Evolutionary conservation across 306 rosid species (phyloP), one percentile per base, ranked within the genome.

Genomic region (Carpinus viminea): DNA sequence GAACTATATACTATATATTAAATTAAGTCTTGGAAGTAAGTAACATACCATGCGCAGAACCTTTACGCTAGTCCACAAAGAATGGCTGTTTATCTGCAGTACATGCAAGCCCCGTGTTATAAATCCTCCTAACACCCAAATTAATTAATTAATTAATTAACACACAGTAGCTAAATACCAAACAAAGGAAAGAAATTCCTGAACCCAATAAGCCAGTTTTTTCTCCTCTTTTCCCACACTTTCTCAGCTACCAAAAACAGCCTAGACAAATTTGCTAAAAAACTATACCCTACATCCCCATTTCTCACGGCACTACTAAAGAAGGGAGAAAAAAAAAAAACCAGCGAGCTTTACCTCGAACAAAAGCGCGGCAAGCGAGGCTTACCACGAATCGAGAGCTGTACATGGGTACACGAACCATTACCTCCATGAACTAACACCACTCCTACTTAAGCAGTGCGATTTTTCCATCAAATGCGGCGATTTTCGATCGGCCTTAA

Each of bases 401-500:
- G 73, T 1, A 78, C 89, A 89, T 64, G 88, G 71, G 85, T 68
- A 60, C 86, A 74, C n/a, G 85, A 83, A 90, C 69, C 81, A 87
- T 77, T 47, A 77, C 85, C 92, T 87, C 98, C 93, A 91, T 91
- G 78, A 80, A 83, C 84, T 83, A 76, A 75, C n/a, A n/a, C n/a
- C n/a, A 75, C 81, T 80, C 85, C 52, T 75, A 76, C 71, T 80
- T 65, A 10, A 12, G 43, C 68, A 72, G 74, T 68, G 64, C 73
- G 83, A 86, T 86, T 48, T 48, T 48, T 88, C 98, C 98, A 92
- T 92, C 86, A 95, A 95, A 75, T 82, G 85, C n/a, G 82, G 84
- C 75, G 88, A 82, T 48, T 81, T 81, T 75, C 88, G 86, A 92
- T 86, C 90, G 83, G 88, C 65, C 76, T 78, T 17, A 56, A 62